Evolutionary conservation across 345 rosid species (phyloP), one percentile per base, ranked within the genome.

Genomic region (Abelmoschus esculentus): DNA sequence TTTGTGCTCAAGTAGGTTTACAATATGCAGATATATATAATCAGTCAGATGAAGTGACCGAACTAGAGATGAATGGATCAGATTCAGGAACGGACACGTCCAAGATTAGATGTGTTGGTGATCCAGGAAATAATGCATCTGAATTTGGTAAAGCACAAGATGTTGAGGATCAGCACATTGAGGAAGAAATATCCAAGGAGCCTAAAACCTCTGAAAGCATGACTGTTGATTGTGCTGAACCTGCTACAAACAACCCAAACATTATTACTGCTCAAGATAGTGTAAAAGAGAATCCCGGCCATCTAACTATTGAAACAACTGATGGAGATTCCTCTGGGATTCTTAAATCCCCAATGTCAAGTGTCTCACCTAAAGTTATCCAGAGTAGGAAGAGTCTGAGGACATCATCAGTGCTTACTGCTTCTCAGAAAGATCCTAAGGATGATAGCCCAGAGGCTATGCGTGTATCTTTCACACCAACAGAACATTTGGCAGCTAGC

Each of bases 361-460:
- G 98, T 77, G 86, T 86, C 83, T 92, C 98, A 15, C 95, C 96
- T 46, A 88, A 82, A 81, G 57, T 88, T 61, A 87, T 54, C 72
- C 73, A 78, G 73, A 87, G 95, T 84, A 85, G 96, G 83, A 88
- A 92, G 83, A 90, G 95, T 81, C 78, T 90, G 74, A 89, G 86
- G 79, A 88, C 96, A 72, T 87, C 95, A 46, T 85, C 87, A 36
- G 83, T 80, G 84, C 74, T 85, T 74, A 82, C 90, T 58, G 97
- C 93, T 73, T 87, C 97, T 4, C 90, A 87, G 74, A 89, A 83
- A 58, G 87, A 81, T 67, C 75, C 79, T 29, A 84, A 73, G 69
- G 83, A 73, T 60, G 85, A 82, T n/a, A 57, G 70, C 44, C 29
- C 76, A 32, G 87, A 79, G 70, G 79, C 70, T 70, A 56, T 70